Percentiles rank a stretch among this genome's conserved stretches.
Conservation (phyloP, 345 rosid species). For the Murraya koenigii region DNA sequence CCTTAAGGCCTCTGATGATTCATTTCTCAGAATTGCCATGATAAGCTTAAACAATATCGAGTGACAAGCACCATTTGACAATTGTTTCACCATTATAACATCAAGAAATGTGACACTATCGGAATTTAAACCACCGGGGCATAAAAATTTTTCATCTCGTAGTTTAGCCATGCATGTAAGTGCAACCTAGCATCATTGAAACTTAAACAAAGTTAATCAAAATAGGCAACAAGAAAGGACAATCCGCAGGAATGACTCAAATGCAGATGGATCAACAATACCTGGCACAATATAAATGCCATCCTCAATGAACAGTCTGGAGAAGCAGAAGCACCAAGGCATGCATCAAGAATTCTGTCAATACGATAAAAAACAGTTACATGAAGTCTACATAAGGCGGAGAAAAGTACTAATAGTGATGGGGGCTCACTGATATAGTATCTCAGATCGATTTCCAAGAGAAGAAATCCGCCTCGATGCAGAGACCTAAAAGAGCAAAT, state of each 20-base stretch:
- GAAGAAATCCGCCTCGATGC: constrained; percentile 74
- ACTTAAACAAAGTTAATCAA: constrained; percentile 11
- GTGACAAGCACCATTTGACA: constrained; percentile 92
- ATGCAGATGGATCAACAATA: constrained; percentile 13
- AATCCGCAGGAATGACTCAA: not conserved
- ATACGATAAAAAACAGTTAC: constrained; percentile 28
- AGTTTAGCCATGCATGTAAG: constrained; percentile 96
- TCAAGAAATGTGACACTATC: constrained; percentile 83
- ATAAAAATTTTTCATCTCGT: constrained; percentile 79
- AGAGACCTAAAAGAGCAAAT: constrained; percentile 50
- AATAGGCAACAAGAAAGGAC: not conserved
- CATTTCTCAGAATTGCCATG: constrained; percentile 79
- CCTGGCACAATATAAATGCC: constrained; percentile 86
- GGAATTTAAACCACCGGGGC: constrained; percentile 61
- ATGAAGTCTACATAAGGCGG: constrained; percentile 17
- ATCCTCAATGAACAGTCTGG: constrained; percentile 91
- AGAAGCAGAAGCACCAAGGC: constrained; percentile 87
- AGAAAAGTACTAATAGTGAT: constrained; percentile 6
- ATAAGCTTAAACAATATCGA: constrained; percentile 79
- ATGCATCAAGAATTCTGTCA: constrained; percentile 88
- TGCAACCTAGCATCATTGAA: constrained; percentile 62
- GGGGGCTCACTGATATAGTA: constrained; percentile 68
- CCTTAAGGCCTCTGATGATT: constrained; percentile 92
- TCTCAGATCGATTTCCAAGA: constrained; percentile 71
- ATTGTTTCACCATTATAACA: constrained; percentile 70